These are phyloP conservation scores for Panicum virgatum DNA, from an alignment of 202 grass and related monocot genomes.

Conservation along the genomic window DNA sequence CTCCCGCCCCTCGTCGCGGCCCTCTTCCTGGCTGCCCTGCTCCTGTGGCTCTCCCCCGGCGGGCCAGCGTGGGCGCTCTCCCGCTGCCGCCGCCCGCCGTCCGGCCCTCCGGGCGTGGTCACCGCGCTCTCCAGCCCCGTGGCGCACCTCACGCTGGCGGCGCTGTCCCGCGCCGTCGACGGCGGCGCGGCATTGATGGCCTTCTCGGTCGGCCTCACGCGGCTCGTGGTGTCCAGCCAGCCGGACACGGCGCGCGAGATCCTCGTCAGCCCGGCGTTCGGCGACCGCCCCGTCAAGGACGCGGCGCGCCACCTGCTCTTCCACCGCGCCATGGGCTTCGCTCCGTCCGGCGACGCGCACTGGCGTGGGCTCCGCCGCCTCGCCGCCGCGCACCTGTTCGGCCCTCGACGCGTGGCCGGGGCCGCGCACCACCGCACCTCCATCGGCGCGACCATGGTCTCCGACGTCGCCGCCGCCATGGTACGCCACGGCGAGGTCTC, in stretches of 20 bases:
- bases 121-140: constrained; percentile 52
- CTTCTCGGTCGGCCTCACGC: constrained; percentile 66
- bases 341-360: constrained; percentile 51
- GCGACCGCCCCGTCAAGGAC: constrained; percentile 70
- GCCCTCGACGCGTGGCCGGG: constrained; percentile 37
- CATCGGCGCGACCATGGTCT: constrained; percentile 46
- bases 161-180: constrained; percentile 35
- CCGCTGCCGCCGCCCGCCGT: constrained; percentile 49
- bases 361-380: constrained; percentile 59
- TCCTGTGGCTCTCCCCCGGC: constrained; percentile 62
- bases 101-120: constrained; percentile 40
- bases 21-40: constrained; percentile 39
- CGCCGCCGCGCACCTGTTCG: constrained; percentile 53
- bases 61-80: constrained; percentile 68
- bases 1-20: constrained; percentile 43
- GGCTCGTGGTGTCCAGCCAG: constrained; percentile 63
- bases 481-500: constrained; percentile 19
- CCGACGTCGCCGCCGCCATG: not conserved
- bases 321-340: constrained; percentile 80
- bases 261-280: constrained; percentile 57
- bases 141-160: constrained; percentile 55
- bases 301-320: constrained; percentile 65
- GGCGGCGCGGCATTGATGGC: constrained; percentile 50
- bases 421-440: constrained; percentile 19
- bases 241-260: constrained; percentile 64